phyloP scores from a whole-genome alignment of 768 basidiomycete species.

The Tulasnella sp. region DNA sequence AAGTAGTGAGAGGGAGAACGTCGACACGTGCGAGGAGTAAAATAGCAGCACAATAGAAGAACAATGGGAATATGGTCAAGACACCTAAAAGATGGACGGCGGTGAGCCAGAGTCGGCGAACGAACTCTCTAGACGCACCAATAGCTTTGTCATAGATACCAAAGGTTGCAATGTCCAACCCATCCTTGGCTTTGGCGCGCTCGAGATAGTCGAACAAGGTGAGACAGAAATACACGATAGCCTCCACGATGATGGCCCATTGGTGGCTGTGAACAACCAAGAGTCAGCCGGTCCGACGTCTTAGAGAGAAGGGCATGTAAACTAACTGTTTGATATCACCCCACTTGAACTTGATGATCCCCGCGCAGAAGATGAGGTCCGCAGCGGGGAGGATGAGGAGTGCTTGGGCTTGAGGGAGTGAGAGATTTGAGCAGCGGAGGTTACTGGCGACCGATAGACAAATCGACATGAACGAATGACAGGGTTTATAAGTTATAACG shows the following conservation, averaged over 20 bases:
- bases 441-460: constrained; percentile 12
- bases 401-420: background rate
- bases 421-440: constrained; percentile 9
- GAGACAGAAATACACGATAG: background rate
- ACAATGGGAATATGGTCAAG: constrained; percentile 7
- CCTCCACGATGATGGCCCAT: background rate
- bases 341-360: constrained; percentile 1
- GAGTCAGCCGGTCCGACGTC: background rate
- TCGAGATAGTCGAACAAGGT: background rate
- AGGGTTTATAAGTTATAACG: background rate
- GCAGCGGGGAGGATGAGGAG: background rate
- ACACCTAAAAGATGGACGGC: background rate
- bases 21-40: background rate
- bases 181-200: background rate
- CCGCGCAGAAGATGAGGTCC: background rate
- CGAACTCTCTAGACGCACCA: background rate
- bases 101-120: background rate
- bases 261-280: background rate
- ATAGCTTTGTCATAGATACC: constrained; percentile 5
- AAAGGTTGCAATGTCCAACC: background rate
- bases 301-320: background rate
- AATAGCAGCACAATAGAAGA: background rate
- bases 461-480: background rate
- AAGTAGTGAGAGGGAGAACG: background rate
- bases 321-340: constrained; percentile 1